phyloP scores from a whole-genome alignment of 2,329 filamentous ascomycete genomes.

The Aspergillus novofumigatus region DNA sequence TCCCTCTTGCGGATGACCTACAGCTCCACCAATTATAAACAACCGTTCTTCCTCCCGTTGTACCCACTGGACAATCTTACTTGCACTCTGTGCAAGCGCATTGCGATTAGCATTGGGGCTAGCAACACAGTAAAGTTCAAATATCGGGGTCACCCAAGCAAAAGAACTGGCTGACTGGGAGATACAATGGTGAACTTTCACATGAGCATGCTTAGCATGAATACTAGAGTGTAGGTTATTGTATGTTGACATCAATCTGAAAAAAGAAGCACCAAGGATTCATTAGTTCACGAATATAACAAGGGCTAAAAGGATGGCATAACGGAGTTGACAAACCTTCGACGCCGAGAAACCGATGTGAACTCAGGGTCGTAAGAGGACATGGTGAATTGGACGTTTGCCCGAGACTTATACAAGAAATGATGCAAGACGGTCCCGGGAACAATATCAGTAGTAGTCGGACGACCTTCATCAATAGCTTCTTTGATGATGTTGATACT shows the following conservation, averaged over 20 bases:
- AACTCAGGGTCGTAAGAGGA: constrained; percentile 73
- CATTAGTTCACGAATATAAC: not conserved
- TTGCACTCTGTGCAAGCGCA: constrained; percentile 77
- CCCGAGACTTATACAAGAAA: constrained; percentile 91
- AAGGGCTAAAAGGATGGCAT: not conserved
- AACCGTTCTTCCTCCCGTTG: constrained; percentile 86
- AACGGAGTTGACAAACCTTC: constrained; percentile 47
- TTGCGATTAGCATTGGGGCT: constrained; percentile 61
- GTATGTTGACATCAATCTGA: constrained; percentile 74
- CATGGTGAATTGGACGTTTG: constrained; percentile 95
- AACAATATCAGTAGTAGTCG: constrained; percentile 68
- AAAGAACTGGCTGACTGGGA: constrained; percentile 72
- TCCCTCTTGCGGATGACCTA: constrained; percentile 37
- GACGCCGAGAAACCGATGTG: constrained; percentile 53
- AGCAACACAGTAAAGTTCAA: constrained; percentile 94
- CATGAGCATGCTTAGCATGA: constrained; percentile 77
- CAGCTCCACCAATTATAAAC: constrained; percentile 97
- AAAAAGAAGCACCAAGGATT: constrained; percentile 1
- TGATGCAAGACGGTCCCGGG: constrained; percentile 78
- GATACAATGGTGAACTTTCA: constrained; percentile 81
- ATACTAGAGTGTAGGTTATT: constrained; percentile 76
- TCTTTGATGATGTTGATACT: constrained; percentile 69
- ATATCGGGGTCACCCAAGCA: constrained; percentile 85
- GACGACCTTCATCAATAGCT: constrained; percentile 68
- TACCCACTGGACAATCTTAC: constrained; percentile 87